Evolutionary conservation across 2,329 filamentous ascomycete species (phyloP), one percentile per base, ranked within the genome.

Genomic region (Trichophyton benhamiae): DNA sequence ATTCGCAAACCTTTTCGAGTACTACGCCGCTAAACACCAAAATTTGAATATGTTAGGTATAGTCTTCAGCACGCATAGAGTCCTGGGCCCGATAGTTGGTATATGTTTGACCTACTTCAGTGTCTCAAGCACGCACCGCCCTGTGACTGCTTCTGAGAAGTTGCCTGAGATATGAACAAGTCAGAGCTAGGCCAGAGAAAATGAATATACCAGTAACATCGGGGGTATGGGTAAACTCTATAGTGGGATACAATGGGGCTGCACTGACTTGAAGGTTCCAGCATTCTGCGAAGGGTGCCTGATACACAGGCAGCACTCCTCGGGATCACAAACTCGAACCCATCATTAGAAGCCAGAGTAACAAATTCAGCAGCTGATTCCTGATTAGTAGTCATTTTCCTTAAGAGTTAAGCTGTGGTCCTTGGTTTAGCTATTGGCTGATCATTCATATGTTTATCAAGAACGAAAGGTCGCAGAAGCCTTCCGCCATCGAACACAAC

Each of bases 1-100:
- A 87, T 70, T 87, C 83, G 78, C 84, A 87, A 60, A 87, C 83
- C 71, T 86, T 86, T 68, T 87, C 84, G 1, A 87, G 77, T 9
- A 86, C 79, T 27, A 85, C 72, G 30, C 81, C 84, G 66, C 82
- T 86, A 65, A 36, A 60, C 20, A 30, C 38, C 42, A 42, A 44
- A n/a, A 15, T 44, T 33, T 15, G 38, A 13, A 49, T 9, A 27
- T 57, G n/a, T 60, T 17, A 20, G 15, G 44, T 11, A 38, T 9
- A 9, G 9, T 4, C 33, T 13, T 38, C 11, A 38, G 2, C 13
- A 38, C 13, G 11, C 11, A 38, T 38, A 38, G 11, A 3, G 33
- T 13, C 9, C 33, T 38, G 5, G 9, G 30, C 1, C 27, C 15
- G 20, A 9, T 42, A 17, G 69, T 74, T 38, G 73, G 27, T 5